Evolutionary conservation across 192 early-diverging fungal genomes (phyloP).

Genomic region (Kickxella alabastrina): DNA sequence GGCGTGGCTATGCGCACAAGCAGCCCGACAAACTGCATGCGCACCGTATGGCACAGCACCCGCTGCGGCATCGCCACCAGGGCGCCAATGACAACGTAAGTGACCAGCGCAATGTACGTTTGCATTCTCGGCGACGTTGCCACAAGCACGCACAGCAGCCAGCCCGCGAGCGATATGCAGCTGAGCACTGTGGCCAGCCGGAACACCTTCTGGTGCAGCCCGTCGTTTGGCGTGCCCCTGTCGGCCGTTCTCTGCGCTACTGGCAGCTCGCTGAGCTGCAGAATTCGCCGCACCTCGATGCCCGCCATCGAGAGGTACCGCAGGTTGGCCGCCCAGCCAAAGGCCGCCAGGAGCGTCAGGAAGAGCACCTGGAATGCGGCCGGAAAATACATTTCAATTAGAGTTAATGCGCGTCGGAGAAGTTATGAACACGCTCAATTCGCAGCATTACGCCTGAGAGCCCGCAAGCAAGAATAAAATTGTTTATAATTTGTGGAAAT

Average conservation of each 20-base stretch:
- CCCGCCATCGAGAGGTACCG: conserved; percentile 29
- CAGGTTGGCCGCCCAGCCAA: conserved; percentile 45
- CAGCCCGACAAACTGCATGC: conserved; percentile 33
- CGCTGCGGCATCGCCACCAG: conserved; percentile 33
- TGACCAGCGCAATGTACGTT: conserved; percentile 26
- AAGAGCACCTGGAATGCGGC: conserved; percentile 43
- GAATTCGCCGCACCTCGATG: conserved; percentile 25
- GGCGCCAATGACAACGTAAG: conserved; percentile 16
- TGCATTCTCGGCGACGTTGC: conserved; percentile 6
- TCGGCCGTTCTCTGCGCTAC: conserved; percentile 1
- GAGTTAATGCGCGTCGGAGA: no score
- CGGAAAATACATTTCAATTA: conserved; percentile 31
- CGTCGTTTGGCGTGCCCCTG: conserved; percentile 1
- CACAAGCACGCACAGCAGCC: conserved; percentile 18
- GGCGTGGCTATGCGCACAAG: conserved; percentile 42
- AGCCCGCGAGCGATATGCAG: conserved; percentile 16
- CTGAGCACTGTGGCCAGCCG: conserved; percentile 17
- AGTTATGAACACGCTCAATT: no score
- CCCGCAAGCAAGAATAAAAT: conserved; percentile 3
- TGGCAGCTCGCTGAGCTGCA: conserved; percentile 29
- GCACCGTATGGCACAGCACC: conserved; percentile 25
- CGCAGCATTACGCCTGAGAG: no score
- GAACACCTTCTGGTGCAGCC: conserved; percentile 15
- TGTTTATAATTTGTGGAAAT: no score
- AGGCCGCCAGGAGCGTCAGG: conserved; percentile 29